A percentile compares a stretch with the other conserved stretches of the same genome.
Evolutionary conservation across 2,329 filamentous ascomycete genomes (phyloP).

Genomic region (Hypomyces perniciosus): DNA sequence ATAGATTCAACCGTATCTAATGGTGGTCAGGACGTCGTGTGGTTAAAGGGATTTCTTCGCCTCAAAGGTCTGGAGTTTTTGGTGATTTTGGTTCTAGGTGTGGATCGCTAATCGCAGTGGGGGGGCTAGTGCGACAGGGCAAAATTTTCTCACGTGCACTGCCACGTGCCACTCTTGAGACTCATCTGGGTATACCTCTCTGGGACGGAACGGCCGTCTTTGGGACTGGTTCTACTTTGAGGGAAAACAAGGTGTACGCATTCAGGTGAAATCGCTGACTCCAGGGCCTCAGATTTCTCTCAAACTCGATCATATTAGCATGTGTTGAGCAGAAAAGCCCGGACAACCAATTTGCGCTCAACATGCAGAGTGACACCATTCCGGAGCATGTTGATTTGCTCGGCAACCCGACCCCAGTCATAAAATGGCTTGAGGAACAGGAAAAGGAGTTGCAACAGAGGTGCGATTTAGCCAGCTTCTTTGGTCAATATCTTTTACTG

Average conservation of each 20-base stretch:
- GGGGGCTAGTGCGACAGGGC: slow-evolving; percentile 26
- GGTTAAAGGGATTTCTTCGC: slow-evolving; percentile 16
- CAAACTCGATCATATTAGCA: neutral
- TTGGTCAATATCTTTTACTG: slow-evolving; percentile 8
- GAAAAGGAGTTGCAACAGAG: slow-evolving; percentile 26
- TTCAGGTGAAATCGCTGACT: neutral
- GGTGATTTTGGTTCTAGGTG: slow-evolving; percentile 23
- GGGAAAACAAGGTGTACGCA: neutral
- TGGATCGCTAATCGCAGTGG: slow-evolving; percentile 21
- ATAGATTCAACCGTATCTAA: slow-evolving; percentile 62
- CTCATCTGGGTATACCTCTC: neutral
- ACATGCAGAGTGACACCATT: slow-evolving; percentile 16
- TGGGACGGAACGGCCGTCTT: neutral
- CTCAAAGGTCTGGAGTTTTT: slow-evolving; percentile 10
- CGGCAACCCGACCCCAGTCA: slow-evolving; percentile 31
- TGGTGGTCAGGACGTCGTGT: slow-evolving; percentile 52
- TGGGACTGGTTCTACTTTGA: too few species aligned
- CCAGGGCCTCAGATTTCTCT: neutral
- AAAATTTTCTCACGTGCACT: slow-evolving; percentile 29
- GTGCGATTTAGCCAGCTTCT: slow-evolving; percentile 25
- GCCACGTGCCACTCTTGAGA: slow-evolving; percentile 23
- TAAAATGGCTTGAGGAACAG: slow-evolving; percentile 40
- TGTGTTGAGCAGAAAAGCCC: neutral
- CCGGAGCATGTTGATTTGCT: slow-evolving; percentile 27
- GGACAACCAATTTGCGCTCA: slow-evolving; percentile 4